Evolutionary conservation across 345 rosid genomes (phyloP).

Genomic region (Hibiscus syriacus): DNA sequence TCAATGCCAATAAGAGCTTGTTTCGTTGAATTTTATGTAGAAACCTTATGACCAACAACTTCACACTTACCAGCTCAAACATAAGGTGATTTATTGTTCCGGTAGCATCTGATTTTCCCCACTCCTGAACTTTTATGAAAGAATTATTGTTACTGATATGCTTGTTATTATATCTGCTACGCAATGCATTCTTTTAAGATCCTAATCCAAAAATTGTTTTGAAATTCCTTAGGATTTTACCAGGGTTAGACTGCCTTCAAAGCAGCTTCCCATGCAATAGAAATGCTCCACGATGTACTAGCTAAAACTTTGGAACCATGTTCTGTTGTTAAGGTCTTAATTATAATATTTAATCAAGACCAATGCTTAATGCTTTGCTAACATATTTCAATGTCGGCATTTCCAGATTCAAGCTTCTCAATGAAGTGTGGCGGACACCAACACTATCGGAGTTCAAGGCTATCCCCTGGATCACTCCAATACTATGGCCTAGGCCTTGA

Average conservation of each 20-base stretch:
- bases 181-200: background rate
- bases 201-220: background rate
- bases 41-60: conserved; percentile 31
- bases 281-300: background rate
- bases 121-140: background rate
- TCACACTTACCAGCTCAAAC: conserved; percentile 20
- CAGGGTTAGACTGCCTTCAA: conserved; percentile 2
- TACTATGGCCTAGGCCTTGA: too few relatives aligned
- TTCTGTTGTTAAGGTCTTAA: too few relatives aligned
- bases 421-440: conserved; percentile 35
- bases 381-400: background rate
- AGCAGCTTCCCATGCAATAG: background rate
- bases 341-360: background rate
- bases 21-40: conserved; percentile 15
- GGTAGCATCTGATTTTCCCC: background rate
- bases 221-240: background rate
- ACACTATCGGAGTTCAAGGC: conserved; percentile 28
- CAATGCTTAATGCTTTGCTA: background rate
- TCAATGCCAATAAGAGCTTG: background rate
- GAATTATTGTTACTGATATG: too few relatives aligned
- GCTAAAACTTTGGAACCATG: background rate
- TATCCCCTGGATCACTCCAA: conserved; percentile 29
- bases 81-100: conserved; percentile 4
- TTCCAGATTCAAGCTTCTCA: conserved; percentile 23
- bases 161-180: background rate